These are phyloP conservation scores for Echeveria elegans DNA, from an alignment of 164 flowering plant species.

Conservation along the genomic window DNA sequence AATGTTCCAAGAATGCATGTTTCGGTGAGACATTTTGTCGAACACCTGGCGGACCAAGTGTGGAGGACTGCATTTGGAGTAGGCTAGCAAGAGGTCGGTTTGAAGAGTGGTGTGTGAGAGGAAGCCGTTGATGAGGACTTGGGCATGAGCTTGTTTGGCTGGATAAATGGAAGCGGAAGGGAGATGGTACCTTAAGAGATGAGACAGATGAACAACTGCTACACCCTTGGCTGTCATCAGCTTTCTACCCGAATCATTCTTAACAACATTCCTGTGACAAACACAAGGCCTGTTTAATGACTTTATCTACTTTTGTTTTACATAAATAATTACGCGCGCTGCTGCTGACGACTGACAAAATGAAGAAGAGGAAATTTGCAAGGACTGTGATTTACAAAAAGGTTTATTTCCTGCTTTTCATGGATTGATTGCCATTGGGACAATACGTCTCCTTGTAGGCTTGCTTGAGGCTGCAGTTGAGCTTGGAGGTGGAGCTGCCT, in stretches of 20 bases:
- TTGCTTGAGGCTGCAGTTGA: constrained; percentile 28
- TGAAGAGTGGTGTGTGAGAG: constrained; percentile 30
- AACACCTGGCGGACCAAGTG: constrained; percentile 31
- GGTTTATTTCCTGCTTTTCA: constrained; percentile 1
- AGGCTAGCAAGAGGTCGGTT: constrained; percentile 39
- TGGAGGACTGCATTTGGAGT: constrained; percentile 27
- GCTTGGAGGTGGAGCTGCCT: constrained; percentile 15
- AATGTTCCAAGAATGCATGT: constrained; percentile 57
- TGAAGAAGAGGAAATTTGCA: neutral
- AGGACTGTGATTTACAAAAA: neutral
- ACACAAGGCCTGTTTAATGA: too few species aligned
- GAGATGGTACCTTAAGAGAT: constrained; percentile 23
- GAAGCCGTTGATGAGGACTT: constrained; percentile 24
- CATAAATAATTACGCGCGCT: too few species aligned
- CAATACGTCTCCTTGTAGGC: constrained; percentile 75
- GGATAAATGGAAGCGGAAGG: constrained; percentile 17
- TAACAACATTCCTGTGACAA: too few species aligned
- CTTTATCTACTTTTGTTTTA: too few species aligned
- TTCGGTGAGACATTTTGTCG: constrained; percentile 32
- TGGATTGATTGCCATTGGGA: constrained; percentile 71
- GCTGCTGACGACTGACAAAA: too few species aligned
- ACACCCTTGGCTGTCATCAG: neutral
- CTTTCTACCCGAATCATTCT: too few species aligned
- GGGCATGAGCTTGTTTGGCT: constrained; percentile 39
- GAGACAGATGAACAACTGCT: constrained; percentile 22